Conservation (phyloP, 257 asterid genomes). For the Craterostigma plantagineum region DNA sequence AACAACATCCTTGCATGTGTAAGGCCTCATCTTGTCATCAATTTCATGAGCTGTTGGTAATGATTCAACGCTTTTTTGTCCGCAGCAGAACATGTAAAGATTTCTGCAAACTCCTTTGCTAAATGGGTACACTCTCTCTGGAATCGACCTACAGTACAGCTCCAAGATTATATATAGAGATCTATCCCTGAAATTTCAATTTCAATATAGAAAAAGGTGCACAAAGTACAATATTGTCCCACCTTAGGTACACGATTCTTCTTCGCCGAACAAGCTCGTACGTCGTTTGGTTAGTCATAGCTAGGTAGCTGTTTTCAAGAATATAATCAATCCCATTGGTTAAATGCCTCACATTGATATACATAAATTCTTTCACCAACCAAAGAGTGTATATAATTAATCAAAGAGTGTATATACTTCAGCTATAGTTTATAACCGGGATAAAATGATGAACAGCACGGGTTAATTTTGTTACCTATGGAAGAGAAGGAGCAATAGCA, state of each 20-base stretch:
- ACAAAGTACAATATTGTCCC: too few relatives aligned
- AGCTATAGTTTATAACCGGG: neutral
- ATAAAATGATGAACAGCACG: neutral
- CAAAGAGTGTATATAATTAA: too few relatives aligned
- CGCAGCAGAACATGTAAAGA: constrained; percentile 50
- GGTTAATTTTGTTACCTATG: constrained; percentile 27
- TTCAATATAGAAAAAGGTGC: too few relatives aligned
- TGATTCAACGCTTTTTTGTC: constrained; percentile 32
- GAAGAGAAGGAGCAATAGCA: constrained; percentile 72
- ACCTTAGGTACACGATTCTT: constrained; percentile 78
- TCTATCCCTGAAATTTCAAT: too few relatives aligned
- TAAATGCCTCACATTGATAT: too few relatives aligned
- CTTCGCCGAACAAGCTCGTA: constrained; percentile 86
- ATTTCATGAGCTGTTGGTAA: constrained; percentile 54
- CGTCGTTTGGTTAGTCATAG: constrained; percentile 84
- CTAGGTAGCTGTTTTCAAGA: constrained; percentile 50
- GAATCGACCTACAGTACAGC: constrained; percentile 49
- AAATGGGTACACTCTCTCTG: constrained; percentile 87
- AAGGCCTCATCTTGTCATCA: constrained; percentile 60
- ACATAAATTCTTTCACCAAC: too few relatives aligned
- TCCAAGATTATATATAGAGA: too few relatives aligned
- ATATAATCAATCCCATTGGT: too few relatives aligned
- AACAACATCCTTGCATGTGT: constrained; percentile 52
- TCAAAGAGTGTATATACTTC: too few relatives aligned
- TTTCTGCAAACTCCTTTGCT: constrained; percentile 77